These are phyloP conservation scores for Nicotiana otophora DNA, from an alignment of 257 asterid genomes.

Conservation along the genomic window DNA sequence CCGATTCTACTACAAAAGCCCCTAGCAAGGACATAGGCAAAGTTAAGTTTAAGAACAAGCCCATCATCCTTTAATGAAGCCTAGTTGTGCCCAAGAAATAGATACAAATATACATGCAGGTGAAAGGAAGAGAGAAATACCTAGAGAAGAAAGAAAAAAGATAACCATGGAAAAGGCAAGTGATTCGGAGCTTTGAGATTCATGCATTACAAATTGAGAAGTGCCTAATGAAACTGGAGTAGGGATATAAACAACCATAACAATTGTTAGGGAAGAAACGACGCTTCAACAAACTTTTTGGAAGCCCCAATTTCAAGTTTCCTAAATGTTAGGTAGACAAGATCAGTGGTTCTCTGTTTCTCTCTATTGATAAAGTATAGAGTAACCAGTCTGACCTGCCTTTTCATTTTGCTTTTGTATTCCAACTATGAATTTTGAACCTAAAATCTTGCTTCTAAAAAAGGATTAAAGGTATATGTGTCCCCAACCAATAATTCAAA, in stretches of 20 bases:
- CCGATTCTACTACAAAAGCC: no score
- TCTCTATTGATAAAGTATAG: neutral
- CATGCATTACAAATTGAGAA: neutral
- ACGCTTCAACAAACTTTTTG: neutral
- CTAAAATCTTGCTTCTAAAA: neutral
- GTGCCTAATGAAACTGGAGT: neutral
- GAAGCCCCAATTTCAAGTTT: neutral
- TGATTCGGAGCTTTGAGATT: neutral
- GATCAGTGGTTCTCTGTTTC: neutral
- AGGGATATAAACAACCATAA: neutral
- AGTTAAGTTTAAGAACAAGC: neutral
- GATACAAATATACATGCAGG: neutral
- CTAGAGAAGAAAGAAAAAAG: neutral
- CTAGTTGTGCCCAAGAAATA: neutral
- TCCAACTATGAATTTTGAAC: neutral
- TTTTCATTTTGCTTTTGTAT: conserved; percentile 3
- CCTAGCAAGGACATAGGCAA: neutral
- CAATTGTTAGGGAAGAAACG: neutral
- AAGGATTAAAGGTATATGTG: neutral
- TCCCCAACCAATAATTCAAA: neutral
- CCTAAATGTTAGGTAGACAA: neutral
- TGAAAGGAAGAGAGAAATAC: neutral
- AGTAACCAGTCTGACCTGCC: neutral
- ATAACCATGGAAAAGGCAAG: neutral
- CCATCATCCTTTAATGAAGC: neutral